Evolutionary conservation across 1,284 basidiomycete genomes (phyloP), one percentile per base, ranked within the genome.

Genomic region (Moesziomyces antarcticus): DNA sequence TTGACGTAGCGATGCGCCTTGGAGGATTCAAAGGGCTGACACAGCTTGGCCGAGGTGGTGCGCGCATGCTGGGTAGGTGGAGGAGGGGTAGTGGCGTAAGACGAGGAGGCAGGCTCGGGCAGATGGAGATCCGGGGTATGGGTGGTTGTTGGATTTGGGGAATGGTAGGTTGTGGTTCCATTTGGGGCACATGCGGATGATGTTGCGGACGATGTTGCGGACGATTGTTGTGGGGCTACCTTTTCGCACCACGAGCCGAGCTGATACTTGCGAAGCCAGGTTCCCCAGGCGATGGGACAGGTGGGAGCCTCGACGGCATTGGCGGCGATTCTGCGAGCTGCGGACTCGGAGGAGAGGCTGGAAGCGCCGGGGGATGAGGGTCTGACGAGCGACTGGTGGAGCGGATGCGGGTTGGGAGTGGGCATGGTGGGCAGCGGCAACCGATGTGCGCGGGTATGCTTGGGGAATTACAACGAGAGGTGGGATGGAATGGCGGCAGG

Each of bases 191-290:
- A 37, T 2, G 13, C 21, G 20, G 10, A 9, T 43, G 18, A n/a
- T 33, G 16, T 4, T 45, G 30, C 44, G 16, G 51, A 8, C 10
- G 55, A 24, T 4, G n/a, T n/a, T n/a, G n/a, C n/a, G n/a, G n/a
- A n/a, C n/a, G n/a, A n/a, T n/a, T 50, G 22, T n/a, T 62, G 20
- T 3, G 55, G 47, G 1, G 35, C 25, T 2, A 62, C 65, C 4
- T 40, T 49, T 40, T 70, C 67, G 47, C 37, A 46, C 67, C 67
- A 70, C 7, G 20, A 50, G 50, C 67, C 67, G 11, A 25, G 53
- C 44, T 64, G 67, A 37, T 70, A 70, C 11, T 60, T 64, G 67
- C 61, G 67, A 3, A 70, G 60, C 67, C 67, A 70, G 47, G 60
- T 33, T 27, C 53, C 54, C 67, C 67, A 70, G 20, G 67, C 67